A percentile compares a stretch with the other conserved stretches of the same genome.
phyloP scores from a whole-genome alignment of 352 stramenopile species.

The Phytopythium cucurbitacearum region DNA sequence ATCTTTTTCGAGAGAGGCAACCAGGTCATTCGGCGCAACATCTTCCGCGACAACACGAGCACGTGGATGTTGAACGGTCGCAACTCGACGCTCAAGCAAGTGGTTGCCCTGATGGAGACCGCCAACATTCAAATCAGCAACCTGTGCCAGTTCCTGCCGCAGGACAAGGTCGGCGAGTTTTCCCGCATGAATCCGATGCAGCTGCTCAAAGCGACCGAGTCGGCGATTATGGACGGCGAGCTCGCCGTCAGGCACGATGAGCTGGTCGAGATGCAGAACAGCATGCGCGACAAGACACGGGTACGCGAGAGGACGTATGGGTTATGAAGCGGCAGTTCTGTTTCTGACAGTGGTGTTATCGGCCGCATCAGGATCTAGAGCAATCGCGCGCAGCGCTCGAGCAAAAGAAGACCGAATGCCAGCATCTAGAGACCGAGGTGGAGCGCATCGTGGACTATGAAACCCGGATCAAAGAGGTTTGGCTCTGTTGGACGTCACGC shows the following conservation, averaged over 20 bases:
- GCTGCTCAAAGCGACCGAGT: slow-evolving; percentile 78
- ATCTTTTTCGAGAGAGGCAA: slow-evolving; percentile 81
- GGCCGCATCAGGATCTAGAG: slow-evolving; percentile 49
- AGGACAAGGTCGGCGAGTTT: slow-evolving; percentile 94
- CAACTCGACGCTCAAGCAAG: slow-evolving; percentile 62
- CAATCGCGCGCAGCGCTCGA: slow-evolving; percentile 56
- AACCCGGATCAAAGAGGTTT: slow-evolving; percentile 69
- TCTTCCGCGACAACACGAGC: slow-evolving; percentile 89
- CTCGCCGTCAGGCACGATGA: slow-evolving; percentile 67
- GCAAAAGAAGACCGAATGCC: slow-evolving; percentile 82
- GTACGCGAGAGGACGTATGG: slow-evolving; percentile 17
- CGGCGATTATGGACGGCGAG: slow-evolving; percentile 67
- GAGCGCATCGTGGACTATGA: slow-evolving; percentile 83
- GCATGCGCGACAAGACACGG: slow-evolving; percentile 66
- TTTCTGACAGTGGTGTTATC: background rate
- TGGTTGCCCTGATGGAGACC: slow-evolving; percentile 73
- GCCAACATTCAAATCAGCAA: slow-evolving; percentile 98
- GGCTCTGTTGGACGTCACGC: background rate
- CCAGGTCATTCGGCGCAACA: slow-evolving; percentile 86
- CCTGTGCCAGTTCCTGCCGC: slow-evolving; percentile 97
- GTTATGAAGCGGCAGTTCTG: background rate
- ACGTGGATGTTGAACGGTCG: slow-evolving; percentile 76
- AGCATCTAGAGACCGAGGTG: slow-evolving; percentile 77
- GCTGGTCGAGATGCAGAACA: slow-evolving; percentile 72
- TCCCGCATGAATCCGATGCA: slow-evolving; percentile 81